Conservation (phyloP, 192 early-diverging fungal genomes). For the Allomyces javanicus region DNA sequence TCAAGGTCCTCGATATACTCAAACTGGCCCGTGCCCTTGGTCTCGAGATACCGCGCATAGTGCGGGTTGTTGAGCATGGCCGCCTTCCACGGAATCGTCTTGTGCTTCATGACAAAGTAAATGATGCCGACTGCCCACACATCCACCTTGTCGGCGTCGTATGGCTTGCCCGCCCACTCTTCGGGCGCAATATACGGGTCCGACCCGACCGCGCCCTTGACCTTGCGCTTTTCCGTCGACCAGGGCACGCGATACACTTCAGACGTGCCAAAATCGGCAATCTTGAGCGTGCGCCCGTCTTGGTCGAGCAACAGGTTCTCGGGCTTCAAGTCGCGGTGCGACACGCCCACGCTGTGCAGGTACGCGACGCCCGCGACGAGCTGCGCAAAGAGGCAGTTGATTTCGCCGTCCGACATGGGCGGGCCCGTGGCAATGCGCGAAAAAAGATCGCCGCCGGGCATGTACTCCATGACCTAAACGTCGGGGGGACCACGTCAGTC, state of each 20-base stretch:
- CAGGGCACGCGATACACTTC: slow-evolving; percentile 17
- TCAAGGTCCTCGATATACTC: slow-evolving; percentile 5
- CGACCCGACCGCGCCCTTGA: slow-evolving; percentile 23
- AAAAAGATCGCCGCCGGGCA: slow-evolving; percentile 29
- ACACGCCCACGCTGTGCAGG: slow-evolving; percentile 30
- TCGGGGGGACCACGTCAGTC: neutral
- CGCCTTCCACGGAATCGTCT: slow-evolving; percentile 23
- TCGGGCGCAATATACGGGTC: slow-evolving; percentile 39
- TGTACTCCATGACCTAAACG: slow-evolving; percentile 29
- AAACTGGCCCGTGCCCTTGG: neutral
- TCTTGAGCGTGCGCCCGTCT: slow-evolving; percentile 21
- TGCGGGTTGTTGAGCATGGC: slow-evolving; percentile 17
- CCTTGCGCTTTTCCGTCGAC: slow-evolving; percentile 20
- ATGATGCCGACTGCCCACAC: slow-evolving; percentile 29
- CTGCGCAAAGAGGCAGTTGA: slow-evolving; percentile 33
- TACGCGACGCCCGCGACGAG: slow-evolving; percentile 23
- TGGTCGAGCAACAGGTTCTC: slow-evolving; percentile 32
- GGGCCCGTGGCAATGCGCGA: slow-evolving; percentile 12
- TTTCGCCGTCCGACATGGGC: slow-evolving; percentile 17
- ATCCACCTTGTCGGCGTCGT: slow-evolving; percentile 25
- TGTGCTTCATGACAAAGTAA: slow-evolving; percentile 19
- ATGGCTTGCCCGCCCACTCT: slow-evolving; percentile 22
- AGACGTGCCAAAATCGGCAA: slow-evolving; percentile 32
- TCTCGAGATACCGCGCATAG: slow-evolving; percentile 9
- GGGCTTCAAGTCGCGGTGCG: slow-evolving; percentile 30